Percentiles rank a stretch among this genome's conserved stretches.
These are phyloP conservation scores for Cyberlindnera lachancei DNA, from an alignment of 805 yeast species.

Conservation along the genomic window DNA sequence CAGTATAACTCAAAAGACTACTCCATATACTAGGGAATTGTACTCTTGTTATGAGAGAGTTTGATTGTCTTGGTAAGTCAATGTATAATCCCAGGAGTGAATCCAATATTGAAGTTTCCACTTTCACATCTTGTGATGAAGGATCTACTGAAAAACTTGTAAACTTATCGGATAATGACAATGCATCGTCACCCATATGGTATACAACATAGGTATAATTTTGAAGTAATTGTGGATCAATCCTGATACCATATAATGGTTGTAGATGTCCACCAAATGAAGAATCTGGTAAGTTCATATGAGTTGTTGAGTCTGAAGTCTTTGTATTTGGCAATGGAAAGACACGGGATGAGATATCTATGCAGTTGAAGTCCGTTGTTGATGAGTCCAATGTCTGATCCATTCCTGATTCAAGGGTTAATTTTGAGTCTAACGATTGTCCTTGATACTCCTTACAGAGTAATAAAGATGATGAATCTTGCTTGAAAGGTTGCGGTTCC, in stretches of 20 bases:
- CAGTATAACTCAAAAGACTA: constrained; percentile 48
- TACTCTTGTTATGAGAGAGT: constrained; percentile 38
- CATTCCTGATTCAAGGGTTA: too few relatives aligned
- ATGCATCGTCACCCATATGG: constrained; percentile 26
- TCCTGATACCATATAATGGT: constrained; percentile 40
- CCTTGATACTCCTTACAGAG: constrained; percentile 6
- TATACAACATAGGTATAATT: constrained; percentile 45
- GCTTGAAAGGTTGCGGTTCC: constrained; percentile 1
- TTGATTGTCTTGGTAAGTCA: constrained; percentile 33
- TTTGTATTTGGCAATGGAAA: constrained; percentile 46
- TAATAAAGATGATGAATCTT: constrained; percentile 3
- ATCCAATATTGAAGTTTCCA: constrained; percentile 2
- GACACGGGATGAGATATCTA: constrained; percentile 32
- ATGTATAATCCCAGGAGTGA: constrained; percentile 22
- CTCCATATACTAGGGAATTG: constrained; percentile 53
- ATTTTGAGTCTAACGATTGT: not conserved
- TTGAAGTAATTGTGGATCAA: constrained; percentile 31
- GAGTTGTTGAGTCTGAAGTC: constrained; percentile 2
- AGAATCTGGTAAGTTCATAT: constrained; percentile 41
- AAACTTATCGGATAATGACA: constrained; percentile 3
- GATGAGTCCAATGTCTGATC: too few relatives aligned
- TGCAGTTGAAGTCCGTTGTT: constrained; percentile 34
- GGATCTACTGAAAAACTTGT: constrained; percentile 3
- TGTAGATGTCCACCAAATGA: constrained; percentile 40
- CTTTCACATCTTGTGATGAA: not conserved